Conservation (phyloP, 176 grass and related monocot genomes). For the Ensete glaucum region DNA sequence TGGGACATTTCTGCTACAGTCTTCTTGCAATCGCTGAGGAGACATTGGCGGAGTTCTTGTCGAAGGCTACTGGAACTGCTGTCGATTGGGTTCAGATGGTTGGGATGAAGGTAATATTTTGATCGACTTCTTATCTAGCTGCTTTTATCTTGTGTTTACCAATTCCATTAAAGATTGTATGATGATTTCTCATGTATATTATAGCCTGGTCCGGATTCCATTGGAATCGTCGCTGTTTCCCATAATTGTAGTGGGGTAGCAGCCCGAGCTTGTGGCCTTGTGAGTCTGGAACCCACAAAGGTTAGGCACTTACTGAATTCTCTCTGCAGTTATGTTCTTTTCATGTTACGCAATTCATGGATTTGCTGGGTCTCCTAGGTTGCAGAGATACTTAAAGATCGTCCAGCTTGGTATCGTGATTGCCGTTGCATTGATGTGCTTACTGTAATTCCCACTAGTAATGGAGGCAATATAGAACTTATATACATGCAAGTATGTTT, state of each 20-base stretch:
- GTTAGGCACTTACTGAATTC: slow-evolving; percentile 17
- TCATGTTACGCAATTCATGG: not conserved
- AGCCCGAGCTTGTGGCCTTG: slow-evolving; percentile 96
- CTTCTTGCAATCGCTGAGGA: slow-evolving; percentile 95
- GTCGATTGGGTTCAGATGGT: slow-evolving; percentile 99
- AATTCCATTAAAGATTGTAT: not conserved
- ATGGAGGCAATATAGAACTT: slow-evolving; percentile 90
- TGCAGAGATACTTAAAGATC: slow-evolving; percentile 96
- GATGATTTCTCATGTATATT: not conserved
- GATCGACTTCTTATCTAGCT: not conserved
- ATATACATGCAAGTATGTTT: slow-evolving; percentile 92
- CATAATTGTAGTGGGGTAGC: slow-evolving; percentile 94
- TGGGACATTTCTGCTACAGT: slow-evolving; percentile 20
- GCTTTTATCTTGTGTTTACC: not conserved
- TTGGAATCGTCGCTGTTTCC: slow-evolving; percentile 99
- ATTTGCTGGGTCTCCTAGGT: slow-evolving; percentile 32
- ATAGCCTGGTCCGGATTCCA: slow-evolving; percentile 99
- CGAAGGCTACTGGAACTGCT: slow-evolving; percentile 92
- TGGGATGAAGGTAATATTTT: slow-evolving; percentile 86
- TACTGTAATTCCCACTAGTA: slow-evolving; percentile 72
- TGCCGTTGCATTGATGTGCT: slow-evolving; percentile 66
- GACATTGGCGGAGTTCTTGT: slow-evolving; percentile 92
- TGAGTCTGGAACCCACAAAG: slow-evolving; percentile 98
- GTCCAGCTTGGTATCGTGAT: slow-evolving; percentile 77
- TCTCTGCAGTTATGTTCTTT: not conserved